phyloP scores from a whole-genome alignment of 2,329 filamentous ascomycete genomes.

The Chalaropsis thielavioides region DNA sequence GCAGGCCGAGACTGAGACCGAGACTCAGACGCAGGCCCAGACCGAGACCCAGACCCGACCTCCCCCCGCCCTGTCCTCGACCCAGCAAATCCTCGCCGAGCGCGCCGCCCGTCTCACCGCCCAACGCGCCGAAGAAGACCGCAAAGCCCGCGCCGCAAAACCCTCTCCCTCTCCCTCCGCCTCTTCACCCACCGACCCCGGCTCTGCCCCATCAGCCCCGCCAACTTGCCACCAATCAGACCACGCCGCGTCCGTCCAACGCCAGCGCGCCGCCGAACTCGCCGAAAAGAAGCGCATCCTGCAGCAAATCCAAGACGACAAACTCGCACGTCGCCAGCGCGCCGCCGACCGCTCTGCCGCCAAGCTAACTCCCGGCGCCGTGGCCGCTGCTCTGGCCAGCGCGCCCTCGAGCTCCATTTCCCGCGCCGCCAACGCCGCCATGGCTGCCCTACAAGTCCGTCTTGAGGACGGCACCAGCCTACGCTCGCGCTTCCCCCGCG shows the following conservation, averaged over 20 bases:
- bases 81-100: slow-evolving; percentile 34
- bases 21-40: background rate
- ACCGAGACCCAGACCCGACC: background rate
- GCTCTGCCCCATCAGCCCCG: slow-evolving; percentile 21
- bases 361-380: slow-evolving; percentile 23
- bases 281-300: slow-evolving; percentile 55
- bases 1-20: slow-evolving; percentile 7
- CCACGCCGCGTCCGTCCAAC: slow-evolving; percentile 43
- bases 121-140: slow-evolving; percentile 24
- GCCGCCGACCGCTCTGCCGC: slow-evolving; percentile 24
- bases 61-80: background rate
- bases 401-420: slow-evolving; percentile 25
- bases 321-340: slow-evolving; percentile 47
- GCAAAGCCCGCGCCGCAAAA: slow-evolving; percentile 23
- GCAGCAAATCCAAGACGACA: slow-evolving; percentile 63
- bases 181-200: slow-evolving; percentile 18
- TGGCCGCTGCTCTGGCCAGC: slow-evolving; percentile 23
- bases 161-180: slow-evolving; percentile 24
- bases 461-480: slow-evolving; percentile 75
- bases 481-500: slow-evolving; percentile 53
- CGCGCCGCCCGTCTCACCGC: slow-evolving; percentile 32
- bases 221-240: slow-evolving; percentile 24
- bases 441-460: slow-evolving; percentile 55
- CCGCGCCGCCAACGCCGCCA: slow-evolving; percentile 22
- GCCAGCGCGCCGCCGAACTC: slow-evolving; percentile 42